Percentiles rank a stretch among this genome's conserved stretches.
Evolutionary conservation across 306 rosid genomes (phyloP).

Genomic region (Alnus glutinosa): DNA sequence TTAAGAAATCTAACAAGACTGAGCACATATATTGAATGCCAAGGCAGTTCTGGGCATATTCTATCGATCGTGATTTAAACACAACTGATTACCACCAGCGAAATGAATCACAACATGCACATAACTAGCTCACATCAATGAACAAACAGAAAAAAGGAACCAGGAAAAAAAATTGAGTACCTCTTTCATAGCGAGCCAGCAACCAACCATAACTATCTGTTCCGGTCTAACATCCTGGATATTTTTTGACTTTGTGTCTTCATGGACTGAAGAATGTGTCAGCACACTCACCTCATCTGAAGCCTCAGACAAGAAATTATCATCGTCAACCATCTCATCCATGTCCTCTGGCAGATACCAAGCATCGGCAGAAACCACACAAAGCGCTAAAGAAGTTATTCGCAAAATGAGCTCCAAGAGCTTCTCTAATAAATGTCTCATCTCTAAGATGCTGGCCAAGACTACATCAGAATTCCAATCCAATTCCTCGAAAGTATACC

Average conservation of each 20-base stretch:
- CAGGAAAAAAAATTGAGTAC: constrained; percentile 36
- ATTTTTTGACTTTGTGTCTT: constrained; percentile 44
- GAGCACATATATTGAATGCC: neutral
- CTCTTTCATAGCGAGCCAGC: constrained; percentile 99
- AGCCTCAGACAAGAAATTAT: constrained; percentile 58
- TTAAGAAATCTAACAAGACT: neutral
- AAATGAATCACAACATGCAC: neutral
- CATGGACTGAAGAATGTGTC: constrained; percentile 43
- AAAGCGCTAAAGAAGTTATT: constrained; percentile 87
- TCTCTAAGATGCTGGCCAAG: constrained; percentile 52
- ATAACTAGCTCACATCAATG: neutral
- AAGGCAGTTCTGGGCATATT: neutral
- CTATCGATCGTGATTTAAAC: neutral
- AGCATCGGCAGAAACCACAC: constrained; percentile 99
- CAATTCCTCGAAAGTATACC: constrained; percentile 92
- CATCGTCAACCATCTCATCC: constrained; percentile 76
- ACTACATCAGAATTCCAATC: constrained; percentile 69
- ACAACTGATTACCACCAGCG: neutral
- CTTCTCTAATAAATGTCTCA: constrained; percentile 62
- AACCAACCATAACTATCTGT: constrained; percentile 97
- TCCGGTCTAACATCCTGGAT: constrained; percentile 56
- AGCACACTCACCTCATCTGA: constrained; percentile 48
- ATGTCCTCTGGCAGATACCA: constrained; percentile 88
- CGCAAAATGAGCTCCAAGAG: constrained; percentile 78
- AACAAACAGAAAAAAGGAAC: constrained; percentile 10